Base-by-base conservation (phyloP, 1,284 basidiomycete species). In the Cutaneotrichosporon daszewskae region DNA sequence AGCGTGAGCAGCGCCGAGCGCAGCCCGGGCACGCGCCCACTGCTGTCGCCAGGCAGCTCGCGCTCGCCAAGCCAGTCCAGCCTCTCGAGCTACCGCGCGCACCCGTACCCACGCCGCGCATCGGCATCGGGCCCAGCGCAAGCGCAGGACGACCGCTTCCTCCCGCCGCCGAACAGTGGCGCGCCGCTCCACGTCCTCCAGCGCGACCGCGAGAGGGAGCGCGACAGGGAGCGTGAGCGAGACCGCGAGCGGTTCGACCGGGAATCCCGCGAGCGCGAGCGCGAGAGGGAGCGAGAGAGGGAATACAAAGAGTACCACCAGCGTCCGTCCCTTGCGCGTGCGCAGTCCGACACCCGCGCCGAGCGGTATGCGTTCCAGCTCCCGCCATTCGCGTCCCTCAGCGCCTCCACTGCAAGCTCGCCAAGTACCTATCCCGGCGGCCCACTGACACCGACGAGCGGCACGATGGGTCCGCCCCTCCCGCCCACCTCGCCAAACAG, bases 111-210 rank as follows among this genome's bases (percentile, higher is more conserved):
- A 2, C 45, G 38, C 42, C 27, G 31, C 34, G 35, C 25, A 37
- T 27, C 36, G n/a, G n/a, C 16, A 32, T 20, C 40, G 22, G 22
- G 25, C n/a, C 32, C n/a, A 39, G 40, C 17, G 39, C 27, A 32
- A 45, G 39, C 14, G n/a, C 29, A 29, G 32, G 37, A 32, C 20
- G 42, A 33, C 22, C 37, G 44, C 16, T 35, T 46, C 27, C 39
- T 53, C 4, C 51, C 51, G 3, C 51, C 51, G 14, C 51, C 51
- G n/a, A 50, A 50, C 37, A 44, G 40, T 20, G 39, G 35, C 5
- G 35, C 51, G 3, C 45, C 47, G 6, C 40, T 53, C 10, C 44
- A 47, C 24, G 42, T 53, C 20, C 40, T 49, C 6, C 51, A 53
- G 22, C 43, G 46, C 22, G 54, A 47, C 17, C 41, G 49, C 14